These are phyloP conservation scores for Fulvia fulva DNA, from an alignment of 2,329 filamentous ascomycete genomes.

Conservation along the genomic window DNA sequence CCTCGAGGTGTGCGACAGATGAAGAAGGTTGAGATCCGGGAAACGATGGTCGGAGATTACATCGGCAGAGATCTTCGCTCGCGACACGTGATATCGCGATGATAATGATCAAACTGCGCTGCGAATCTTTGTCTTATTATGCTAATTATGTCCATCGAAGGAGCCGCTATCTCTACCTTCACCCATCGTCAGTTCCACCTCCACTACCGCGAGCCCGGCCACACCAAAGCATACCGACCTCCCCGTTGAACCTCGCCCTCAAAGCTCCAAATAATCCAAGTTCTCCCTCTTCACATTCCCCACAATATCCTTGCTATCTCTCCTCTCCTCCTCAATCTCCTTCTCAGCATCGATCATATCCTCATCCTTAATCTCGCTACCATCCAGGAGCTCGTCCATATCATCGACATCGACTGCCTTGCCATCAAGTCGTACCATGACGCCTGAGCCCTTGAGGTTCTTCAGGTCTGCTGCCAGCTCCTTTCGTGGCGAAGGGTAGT, in stretches of 20 bases:
- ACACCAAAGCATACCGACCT: neutral
- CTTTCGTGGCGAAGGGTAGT: constrained; percentile 8
- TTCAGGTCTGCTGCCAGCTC: neutral
- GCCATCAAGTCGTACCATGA: neutral
- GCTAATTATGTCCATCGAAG: too few species aligned
- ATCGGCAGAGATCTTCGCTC: neutral
- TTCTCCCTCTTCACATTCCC: neutral
- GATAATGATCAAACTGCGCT: neutral
- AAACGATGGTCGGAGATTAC: neutral
- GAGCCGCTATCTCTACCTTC: too few species aligned
- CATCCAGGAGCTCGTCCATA: neutral
- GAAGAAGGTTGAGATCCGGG: neutral
- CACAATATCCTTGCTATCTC: neutral
- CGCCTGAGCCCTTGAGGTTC: neutral
- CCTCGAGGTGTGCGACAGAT: neutral
- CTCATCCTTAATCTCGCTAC: constrained; percentile 1
- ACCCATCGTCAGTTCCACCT: neutral
- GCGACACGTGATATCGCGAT: neutral
- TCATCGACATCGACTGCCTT: neutral
- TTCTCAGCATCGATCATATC: neutral
- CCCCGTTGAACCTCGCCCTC: neutral
- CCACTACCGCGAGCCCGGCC: neutral
- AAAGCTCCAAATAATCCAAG: neutral
- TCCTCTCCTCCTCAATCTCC: neutral
- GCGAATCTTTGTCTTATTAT: too few species aligned